Evolutionary conservation across 345 rosid genomes (phyloP), one percentile per base, ranked within the genome.

Genomic region (Citrus glauca): DNA sequence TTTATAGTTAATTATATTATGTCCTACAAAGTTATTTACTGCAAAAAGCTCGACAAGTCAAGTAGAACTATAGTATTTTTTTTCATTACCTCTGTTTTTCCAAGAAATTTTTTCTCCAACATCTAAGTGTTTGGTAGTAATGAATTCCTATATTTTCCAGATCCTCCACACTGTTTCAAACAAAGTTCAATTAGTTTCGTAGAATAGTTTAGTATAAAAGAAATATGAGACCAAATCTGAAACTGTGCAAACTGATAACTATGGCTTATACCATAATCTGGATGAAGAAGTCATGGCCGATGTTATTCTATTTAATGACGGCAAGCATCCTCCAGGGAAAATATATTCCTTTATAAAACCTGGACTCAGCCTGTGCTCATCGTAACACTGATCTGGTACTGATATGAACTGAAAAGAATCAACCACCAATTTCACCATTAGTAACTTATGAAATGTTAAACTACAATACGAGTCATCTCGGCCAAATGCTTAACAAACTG

Each of bases 341-440:
- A 95, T 95, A 71, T 93, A 93, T 83, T 95, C 99, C 86, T 92
- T 95, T 22, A 95, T 91, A 71, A 95, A 95, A 80, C 91, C 98
- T 37, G 98, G 90, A 83, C 98, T 93, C 71, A 82, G 82, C 82
- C 98, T 87, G 78, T 91, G 87, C 80, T 91, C 98, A 0, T 95
- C 83, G 37, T 95, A 95, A 5, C 97, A 86, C 74, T 89, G 94
- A 63, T 93, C 99, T 1, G 99, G 96, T 75, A 95, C 92, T 0
- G 95, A 91, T 85, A 86, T 91, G 86, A 93, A 95, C 99, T 95
- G 81, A 25, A 8, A 37, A 74, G 66, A 32, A 17, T 35, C 69
- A 60, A 77, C 74, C 30, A 32, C 66, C 9, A 16, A 25, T 45
- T 45, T 45, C 16, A 48, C 4, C 56, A 42, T 60, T n/a, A 72